phyloP scores from a whole-genome alignment of 805 yeast species.

The Candida boidinii region DNA sequence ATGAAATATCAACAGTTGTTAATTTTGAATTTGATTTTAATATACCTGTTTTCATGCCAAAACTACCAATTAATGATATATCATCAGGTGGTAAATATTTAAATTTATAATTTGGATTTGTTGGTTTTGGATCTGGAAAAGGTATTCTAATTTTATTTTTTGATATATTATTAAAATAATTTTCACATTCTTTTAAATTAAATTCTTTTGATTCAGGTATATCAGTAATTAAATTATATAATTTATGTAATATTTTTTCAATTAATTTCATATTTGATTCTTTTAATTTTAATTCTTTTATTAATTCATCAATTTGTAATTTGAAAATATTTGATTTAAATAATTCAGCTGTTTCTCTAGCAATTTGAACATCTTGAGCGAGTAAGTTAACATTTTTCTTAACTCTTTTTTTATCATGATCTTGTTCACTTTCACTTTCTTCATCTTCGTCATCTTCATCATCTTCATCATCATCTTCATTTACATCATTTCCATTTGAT shows the following conservation, averaged over 20 bases:
- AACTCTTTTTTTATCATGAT: constrained; percentile 6
- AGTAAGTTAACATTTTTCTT: constrained; percentile 27
- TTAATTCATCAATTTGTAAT: constrained; percentile 84
- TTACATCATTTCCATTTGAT: constrained; percentile 18
- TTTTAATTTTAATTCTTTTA: constrained; percentile 71
- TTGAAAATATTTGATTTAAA: constrained; percentile 95
- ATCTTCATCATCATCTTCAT: constrained; percentile 18
- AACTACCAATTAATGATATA: constrained; percentile 79
- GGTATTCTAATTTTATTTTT: constrained; percentile 57
- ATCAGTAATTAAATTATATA: constrained; percentile 58
- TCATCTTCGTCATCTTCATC: constrained; percentile 5
- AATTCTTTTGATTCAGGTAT: constrained; percentile 49
- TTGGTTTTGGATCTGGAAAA: constrained; percentile 85
- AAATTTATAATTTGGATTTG: constrained; percentile 58
- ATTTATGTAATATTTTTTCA: constrained; percentile 67
- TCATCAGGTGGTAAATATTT: constrained; percentile 62
- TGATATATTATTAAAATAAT: constrained; percentile 34
- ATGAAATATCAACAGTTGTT: constrained; percentile 65
- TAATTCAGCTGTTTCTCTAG: constrained; percentile 88
- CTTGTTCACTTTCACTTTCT: constrained; percentile 7
- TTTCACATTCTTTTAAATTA: constrained; percentile 51
- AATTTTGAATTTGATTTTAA: constrained; percentile 34
- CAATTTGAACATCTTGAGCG: constrained; percentile 82
- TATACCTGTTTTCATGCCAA: constrained; percentile 78
- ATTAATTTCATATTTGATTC: constrained; percentile 57